Conservation (phyloP, 371 early-diverging fungal species). For the Syncephalastrum racemosum region DNA sequence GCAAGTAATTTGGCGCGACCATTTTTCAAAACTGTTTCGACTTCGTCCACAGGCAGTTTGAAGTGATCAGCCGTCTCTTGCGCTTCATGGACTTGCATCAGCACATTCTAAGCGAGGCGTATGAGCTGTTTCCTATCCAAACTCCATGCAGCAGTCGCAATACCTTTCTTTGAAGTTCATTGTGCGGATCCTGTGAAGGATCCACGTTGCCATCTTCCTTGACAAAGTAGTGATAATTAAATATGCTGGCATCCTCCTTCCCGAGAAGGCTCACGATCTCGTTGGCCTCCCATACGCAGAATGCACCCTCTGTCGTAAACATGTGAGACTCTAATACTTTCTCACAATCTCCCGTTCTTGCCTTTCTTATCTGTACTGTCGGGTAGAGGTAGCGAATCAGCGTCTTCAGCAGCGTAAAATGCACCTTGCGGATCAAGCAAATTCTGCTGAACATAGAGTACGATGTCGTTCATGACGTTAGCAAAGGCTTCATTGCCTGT, state of each 20-base stretch:
- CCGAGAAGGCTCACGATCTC: slow-evolving; percentile 51
- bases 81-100: slow-evolving; percentile 37
- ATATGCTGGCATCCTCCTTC: slow-evolving; percentile 33
- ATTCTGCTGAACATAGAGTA: slow-evolving; percentile 55
- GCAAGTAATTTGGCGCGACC: slow-evolving; percentile 43
- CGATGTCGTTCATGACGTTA: slow-evolving; percentile 52
- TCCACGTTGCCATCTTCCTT: slow-evolving; percentile 59
- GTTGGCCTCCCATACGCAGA: slow-evolving; percentile 60
- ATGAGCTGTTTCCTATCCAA: too few relatives aligned
- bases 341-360: slow-evolving; percentile 9
- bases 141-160: not conserved
- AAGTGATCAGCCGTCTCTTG: slow-evolving; percentile 47
- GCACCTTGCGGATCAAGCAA: slow-evolving; percentile 50
- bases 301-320: slow-evolving; percentile 59
- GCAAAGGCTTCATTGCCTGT: slow-evolving; percentile 49
- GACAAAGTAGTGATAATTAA: slow-evolving; percentile 51
- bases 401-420: slow-evolving; percentile 75
- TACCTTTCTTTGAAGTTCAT: slow-evolving; percentile 60
- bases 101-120: slow-evolving; percentile 49
- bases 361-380: slow-evolving; percentile 34
- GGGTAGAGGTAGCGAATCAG: slow-evolving; percentile 56
- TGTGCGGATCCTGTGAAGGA: slow-evolving; percentile 58
- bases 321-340: not conserved
- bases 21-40: slow-evolving; percentile 24
- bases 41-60: slow-evolving; percentile 26